Percentiles rank a stretch among this genome's conserved stretches.
phyloP scores from a whole-genome alignment of 495 filamentous ascomycete species.

The Neurospora tetraspora region DNA sequence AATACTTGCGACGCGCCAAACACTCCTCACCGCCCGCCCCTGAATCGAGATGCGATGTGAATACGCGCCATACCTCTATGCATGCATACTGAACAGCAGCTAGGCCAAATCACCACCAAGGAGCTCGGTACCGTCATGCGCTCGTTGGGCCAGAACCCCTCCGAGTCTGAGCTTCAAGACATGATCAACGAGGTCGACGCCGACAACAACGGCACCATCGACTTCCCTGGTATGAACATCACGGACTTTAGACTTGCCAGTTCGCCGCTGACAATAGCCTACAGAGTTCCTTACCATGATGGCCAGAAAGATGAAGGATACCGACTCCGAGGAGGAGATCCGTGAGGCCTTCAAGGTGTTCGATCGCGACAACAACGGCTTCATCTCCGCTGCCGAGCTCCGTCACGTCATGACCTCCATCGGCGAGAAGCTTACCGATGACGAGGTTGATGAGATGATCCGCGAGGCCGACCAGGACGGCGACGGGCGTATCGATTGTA shows the following conservation, averaged over 20 bases:
- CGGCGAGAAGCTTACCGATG: slow-evolving; percentile 97
- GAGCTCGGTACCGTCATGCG: slow-evolving; percentile 99
- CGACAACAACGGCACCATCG: slow-evolving; percentile 99
- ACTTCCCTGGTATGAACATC: slow-evolving; percentile 78
- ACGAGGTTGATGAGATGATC: slow-evolving; percentile 99
- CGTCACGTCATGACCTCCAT: slow-evolving; percentile 99
- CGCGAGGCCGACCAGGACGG: slow-evolving; percentile 98
- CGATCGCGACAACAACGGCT: slow-evolving; percentile 98
- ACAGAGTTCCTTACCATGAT: slow-evolving; percentile 99
- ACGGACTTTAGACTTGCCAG: neutral
- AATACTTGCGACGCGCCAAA: neutral
- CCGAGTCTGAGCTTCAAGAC: slow-evolving; percentile 96
- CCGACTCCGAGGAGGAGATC: slow-evolving; percentile 98
- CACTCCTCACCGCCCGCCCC: neutral
- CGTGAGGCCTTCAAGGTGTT: slow-evolving; percentile 72
- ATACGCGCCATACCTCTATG: neutral
- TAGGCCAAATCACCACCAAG: slow-evolving; percentile 99
- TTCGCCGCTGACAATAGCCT: slow-evolving; percentile 17
- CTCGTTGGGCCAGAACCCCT: slow-evolving; percentile 98
- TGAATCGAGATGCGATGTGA: neutral
- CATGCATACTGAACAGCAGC: slow-evolving; percentile 12
- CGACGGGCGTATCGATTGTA: slow-evolving; percentile 94
- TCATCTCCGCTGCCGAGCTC: slow-evolving; percentile 95
- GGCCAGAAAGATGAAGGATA: slow-evolving; percentile 99
- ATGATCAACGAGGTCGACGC: slow-evolving; percentile 99